Conservation (phyloP, 2,329 filamentous ascomycete species). For the Akanthomyces uredinophilus region DNA sequence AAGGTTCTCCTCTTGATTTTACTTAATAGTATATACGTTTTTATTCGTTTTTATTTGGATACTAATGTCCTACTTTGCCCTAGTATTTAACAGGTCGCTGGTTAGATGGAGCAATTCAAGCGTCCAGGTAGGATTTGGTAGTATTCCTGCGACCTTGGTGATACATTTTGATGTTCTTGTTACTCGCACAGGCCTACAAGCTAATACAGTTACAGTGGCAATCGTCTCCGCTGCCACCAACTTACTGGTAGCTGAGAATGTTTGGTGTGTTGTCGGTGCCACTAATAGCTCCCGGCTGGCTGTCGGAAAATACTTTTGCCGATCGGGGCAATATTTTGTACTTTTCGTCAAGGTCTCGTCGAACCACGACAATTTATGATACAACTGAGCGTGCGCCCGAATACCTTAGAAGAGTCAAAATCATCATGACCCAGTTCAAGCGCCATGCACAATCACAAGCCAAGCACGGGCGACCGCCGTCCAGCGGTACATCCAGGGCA, state of each 20-base stretch:
- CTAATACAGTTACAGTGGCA: too few species aligned
- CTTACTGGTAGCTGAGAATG: too few species aligned
- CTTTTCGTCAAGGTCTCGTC: neutral
- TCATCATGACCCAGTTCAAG: constrained; percentile 18
- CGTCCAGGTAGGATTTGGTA: too few species aligned
- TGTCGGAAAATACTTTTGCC: constrained; percentile 11
- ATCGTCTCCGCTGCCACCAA: constrained; percentile 1
- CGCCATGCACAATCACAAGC: constrained; percentile 18
- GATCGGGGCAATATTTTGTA: neutral
- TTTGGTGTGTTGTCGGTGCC: neutral
- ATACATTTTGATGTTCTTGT: too few species aligned
- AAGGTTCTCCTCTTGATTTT: too few species aligned
- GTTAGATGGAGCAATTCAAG: too few species aligned
- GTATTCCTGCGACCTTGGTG: too few species aligned
- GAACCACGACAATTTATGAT: neutral
- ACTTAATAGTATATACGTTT: too few species aligned
- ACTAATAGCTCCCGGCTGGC: neutral
- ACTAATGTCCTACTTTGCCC: too few species aligned
- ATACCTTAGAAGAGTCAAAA: neutral
- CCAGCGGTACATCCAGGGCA: constrained; percentile 18
- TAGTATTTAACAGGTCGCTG: too few species aligned
- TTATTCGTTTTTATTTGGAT: too few species aligned
- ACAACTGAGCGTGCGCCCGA: neutral
- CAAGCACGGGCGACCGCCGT: constrained; percentile 17
- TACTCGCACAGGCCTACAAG: too few species aligned